A percentile compares a stretch with the other conserved stretches of the same genome.
Conservation (phyloP, 73 alveolate genomes). For the Loxodes magnus region DNA sequence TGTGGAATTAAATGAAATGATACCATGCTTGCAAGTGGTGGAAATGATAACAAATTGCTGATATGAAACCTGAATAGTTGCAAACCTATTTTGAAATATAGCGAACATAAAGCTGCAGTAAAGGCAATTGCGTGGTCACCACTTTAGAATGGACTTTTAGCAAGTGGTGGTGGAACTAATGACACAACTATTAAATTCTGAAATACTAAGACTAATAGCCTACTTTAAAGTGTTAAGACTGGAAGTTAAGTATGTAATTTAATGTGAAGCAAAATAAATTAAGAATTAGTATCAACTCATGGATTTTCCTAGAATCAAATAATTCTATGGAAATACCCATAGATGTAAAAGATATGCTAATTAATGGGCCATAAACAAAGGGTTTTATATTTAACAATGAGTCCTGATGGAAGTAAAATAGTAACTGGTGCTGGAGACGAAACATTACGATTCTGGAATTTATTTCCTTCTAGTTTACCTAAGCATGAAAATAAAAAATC, state of each 20-base stretch:
- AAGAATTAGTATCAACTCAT: slow-evolving; percentile 90
- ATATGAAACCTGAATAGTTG: slow-evolving; percentile 65
- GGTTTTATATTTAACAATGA: slow-evolving; percentile 79
- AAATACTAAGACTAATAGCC: slow-evolving; percentile 73
- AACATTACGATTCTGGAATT: slow-evolving; percentile 91
- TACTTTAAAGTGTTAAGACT: slow-evolving; percentile 64
- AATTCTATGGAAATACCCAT: slow-evolving; percentile 88
- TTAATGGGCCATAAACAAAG: slow-evolving; percentile 92
- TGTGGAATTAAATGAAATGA: slow-evolving; percentile 86
- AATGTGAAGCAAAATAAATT: slow-evolving; percentile 74
- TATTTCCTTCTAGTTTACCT: too few relatives aligned
- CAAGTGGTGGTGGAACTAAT: slow-evolving; percentile 96
- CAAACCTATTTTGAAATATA: slow-evolving; percentile 30
- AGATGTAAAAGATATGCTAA: slow-evolving; percentile 72
- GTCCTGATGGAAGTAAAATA: slow-evolving; percentile 87
- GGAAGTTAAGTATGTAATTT: slow-evolving; percentile 89
- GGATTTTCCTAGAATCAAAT: slow-evolving; percentile 85
- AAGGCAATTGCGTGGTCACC: slow-evolving; percentile 97
- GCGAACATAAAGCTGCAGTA: slow-evolving; percentile 89
- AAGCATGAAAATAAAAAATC: too few relatives aligned
- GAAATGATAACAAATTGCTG: slow-evolving; percentile 88
- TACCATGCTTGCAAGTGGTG: slow-evolving; percentile 85
- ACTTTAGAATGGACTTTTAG: slow-evolving; percentile 71
- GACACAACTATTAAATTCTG: slow-evolving; percentile 91
- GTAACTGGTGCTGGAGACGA: slow-evolving; percentile 98